Evolutionary conservation across 495 filamentous ascomycete genomes (phyloP).

Genomic region (Penicillium bovifimosum): DNA sequence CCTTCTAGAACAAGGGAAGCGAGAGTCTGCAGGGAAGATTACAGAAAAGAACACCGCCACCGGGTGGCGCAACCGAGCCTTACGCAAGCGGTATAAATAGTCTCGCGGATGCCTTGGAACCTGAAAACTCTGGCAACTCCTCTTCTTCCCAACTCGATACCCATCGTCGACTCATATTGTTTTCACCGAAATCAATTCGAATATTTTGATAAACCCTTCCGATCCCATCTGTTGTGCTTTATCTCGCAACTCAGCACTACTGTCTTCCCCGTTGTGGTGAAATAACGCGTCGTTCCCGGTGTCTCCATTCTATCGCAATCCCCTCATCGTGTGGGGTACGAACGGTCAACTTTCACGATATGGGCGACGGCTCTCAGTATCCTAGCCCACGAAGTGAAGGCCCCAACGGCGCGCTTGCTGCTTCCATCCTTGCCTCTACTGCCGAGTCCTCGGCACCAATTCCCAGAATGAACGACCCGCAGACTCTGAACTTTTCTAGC

Average conservation of each 20-base stretch:
- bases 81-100: conserved; percentile 13
- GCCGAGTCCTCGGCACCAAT: conserved; percentile 33
- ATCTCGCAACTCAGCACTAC: neutral
- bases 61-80: conserved; percentile 1
- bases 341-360: conserved; percentile 30
- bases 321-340: conserved; percentile 35
- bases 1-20: conserved; percentile 6
- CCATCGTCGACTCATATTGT: neutral
- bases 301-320: conserved; percentile 21
- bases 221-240: neutral
- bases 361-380: conserved; percentile 50
- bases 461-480: conserved; percentile 41
- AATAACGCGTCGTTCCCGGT: conserved; percentile 25
- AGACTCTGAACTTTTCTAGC: conserved; percentile 24
- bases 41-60: conserved; percentile 7
- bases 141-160: conserved; percentile 10
- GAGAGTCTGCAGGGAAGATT: neutral
- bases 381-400: conserved; percentile 49
- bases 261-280: conserved; percentile 4
- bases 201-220: neutral
- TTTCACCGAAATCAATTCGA: conserved; percentile 12
- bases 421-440: conserved; percentile 36
- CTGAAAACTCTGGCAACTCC: conserved; percentile 33
- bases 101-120: conserved; percentile 24
- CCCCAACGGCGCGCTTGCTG: conserved; percentile 33